Conservation (phyloP, 169 alveolate genomes). For the Plasmodium cynomolgi region DNA sequence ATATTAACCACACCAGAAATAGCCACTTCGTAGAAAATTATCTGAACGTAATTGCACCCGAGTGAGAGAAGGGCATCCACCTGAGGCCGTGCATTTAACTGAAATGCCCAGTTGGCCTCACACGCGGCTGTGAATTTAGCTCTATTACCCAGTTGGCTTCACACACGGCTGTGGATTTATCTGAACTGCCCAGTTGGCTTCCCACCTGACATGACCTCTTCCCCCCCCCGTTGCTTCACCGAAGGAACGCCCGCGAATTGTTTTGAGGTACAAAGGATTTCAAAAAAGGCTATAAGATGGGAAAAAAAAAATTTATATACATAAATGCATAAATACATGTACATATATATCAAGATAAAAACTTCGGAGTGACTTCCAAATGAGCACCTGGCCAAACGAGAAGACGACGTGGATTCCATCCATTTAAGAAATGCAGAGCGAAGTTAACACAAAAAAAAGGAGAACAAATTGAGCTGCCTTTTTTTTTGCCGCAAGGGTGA, state of each 20-base stretch:
- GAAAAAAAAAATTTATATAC: not conserved
- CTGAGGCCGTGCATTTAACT: not conserved
- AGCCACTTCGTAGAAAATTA: conserved; percentile 42
- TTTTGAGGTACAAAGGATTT: conserved; percentile 70
- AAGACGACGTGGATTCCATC: not conserved
- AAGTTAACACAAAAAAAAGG: not conserved
- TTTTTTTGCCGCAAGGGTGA: not conserved
- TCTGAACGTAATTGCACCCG: conserved; percentile 27
- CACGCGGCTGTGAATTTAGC: too few relatives aligned
- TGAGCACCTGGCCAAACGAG: not conserved
- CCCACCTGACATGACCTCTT: not conserved
- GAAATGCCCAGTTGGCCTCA: not conserved
- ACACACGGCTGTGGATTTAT: not conserved
- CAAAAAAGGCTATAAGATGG: conserved; percentile 9
- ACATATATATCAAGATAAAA: not conserved
- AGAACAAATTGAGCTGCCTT: not conserved
- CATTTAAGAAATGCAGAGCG: not conserved
- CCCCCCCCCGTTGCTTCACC: not conserved
- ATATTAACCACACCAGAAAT: conserved; percentile 21
- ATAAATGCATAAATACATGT: too few relatives aligned
- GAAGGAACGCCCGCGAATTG: conserved; percentile 29
- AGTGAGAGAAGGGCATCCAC: not conserved
- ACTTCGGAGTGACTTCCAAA: not conserved
- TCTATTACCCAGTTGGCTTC: too few relatives aligned
- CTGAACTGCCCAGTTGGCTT: too few relatives aligned